Conservation (phyloP, 2,329 filamentous ascomycete genomes). For the Metarhizium sp. region DNA sequence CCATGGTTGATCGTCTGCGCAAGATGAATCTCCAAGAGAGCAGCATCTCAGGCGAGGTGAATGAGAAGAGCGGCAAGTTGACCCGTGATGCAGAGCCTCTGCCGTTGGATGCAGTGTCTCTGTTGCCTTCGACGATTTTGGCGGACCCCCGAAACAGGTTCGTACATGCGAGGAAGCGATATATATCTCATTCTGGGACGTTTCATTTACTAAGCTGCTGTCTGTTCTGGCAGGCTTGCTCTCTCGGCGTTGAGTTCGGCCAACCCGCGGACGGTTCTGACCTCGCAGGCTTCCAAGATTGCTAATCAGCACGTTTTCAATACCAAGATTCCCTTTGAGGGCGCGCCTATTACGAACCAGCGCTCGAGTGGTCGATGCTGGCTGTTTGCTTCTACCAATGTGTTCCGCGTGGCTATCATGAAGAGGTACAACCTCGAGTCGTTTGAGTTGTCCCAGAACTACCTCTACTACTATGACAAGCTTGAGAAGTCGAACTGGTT, state of each 20-base stretch:
- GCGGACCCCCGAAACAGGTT: constrained; percentile 59
- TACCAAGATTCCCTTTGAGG: constrained; percentile 71
- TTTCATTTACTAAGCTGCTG: background rate
- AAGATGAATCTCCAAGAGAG: constrained; percentile 39
- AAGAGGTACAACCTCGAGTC: constrained; percentile 66
- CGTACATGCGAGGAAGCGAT: constrained; percentile 6
- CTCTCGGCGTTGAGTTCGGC: constrained; percentile 62
- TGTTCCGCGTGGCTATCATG: constrained; percentile 84
- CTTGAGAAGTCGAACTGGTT: constrained; percentile 88
- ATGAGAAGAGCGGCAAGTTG: constrained; percentile 14
- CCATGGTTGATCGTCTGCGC: constrained; percentile 32
- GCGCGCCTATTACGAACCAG: constrained; percentile 77
- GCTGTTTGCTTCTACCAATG: constrained; percentile 87
- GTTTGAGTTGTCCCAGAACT: constrained; percentile 82
- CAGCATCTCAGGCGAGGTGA: constrained; percentile 30
- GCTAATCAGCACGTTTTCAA: constrained; percentile 76
- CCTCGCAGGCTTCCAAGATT: constrained; percentile 52
- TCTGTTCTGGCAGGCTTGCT: constrained; percentile 50
- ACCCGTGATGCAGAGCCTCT: constrained; percentile 33
- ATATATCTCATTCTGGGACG: background rate
- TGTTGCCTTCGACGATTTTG: constrained; percentile 55
- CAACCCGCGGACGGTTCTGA: constrained; percentile 56
- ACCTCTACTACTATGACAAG: constrained; percentile 92
- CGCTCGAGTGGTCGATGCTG: constrained; percentile 75
- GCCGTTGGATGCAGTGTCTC: constrained; percentile 37